Percentiles rank a stretch among this genome's conserved stretches.
Conservation (phyloP, 2,329 filamentous ascomycete genomes). For the Paraphaeosphaeria sporulosa region DNA sequence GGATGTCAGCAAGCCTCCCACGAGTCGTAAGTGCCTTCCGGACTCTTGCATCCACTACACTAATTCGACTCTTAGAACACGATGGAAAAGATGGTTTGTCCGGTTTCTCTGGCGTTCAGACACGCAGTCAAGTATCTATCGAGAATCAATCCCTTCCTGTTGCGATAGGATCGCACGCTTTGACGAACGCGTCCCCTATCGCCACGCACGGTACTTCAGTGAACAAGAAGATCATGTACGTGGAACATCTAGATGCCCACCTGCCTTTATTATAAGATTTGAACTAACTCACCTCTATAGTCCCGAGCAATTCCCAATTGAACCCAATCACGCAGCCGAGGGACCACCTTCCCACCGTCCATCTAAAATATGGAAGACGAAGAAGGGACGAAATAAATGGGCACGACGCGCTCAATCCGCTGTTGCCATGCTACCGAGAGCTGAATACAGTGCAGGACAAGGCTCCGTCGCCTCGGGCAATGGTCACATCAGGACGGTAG, state of each 20-base stretch:
- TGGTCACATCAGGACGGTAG: not conserved
- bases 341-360: not conserved
- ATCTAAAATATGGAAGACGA: not conserved
- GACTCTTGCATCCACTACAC: not conserved
- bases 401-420: not conserved
- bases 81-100: not conserved
- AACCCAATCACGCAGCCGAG: too few relatives aligned
- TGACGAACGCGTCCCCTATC: not conserved
- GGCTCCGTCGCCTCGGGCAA: not conserved
- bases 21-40: not conserved
- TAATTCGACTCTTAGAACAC: not conserved
- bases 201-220: too few relatives aligned
- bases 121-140: not conserved
- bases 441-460: not conserved
- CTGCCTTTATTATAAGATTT: not conserved
- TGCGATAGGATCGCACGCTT: not conserved
- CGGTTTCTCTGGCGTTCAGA: not conserved
- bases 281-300: not conserved
- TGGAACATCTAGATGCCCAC: not conserved
- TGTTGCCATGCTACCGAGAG: not conserved
- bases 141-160: not conserved
- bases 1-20: not conserved
- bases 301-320: too few relatives aligned
- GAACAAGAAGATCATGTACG: not conserved
- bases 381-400: conserved; percentile 3